Percentiles rank a stretch among this genome's conserved stretches.
Evolutionary conservation across 1,284 basidiomycete genomes (phyloP).

Genomic region (Ustilago loliicola): DNA sequence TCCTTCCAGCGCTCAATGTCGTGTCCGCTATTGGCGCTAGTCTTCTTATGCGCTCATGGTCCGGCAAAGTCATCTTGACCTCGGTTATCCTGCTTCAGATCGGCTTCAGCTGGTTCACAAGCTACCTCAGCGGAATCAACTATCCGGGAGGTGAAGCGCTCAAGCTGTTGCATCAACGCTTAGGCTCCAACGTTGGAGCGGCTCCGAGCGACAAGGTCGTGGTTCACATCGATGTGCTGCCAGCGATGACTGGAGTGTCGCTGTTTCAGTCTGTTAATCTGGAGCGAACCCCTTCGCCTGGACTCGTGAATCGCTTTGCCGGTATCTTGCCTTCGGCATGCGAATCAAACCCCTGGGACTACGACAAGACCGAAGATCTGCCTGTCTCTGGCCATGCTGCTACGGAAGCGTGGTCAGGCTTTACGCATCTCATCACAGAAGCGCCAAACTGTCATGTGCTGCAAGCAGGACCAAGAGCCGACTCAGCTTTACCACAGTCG

Average conservation of each 20-base stretch:
- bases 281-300: conserved; percentile 9
- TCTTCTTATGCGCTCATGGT: conserved; percentile 71
- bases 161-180: conserved; percentile 75
- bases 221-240: conserved; percentile 81
- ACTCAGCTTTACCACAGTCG: conserved; percentile 3
- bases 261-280: conserved; percentile 83
- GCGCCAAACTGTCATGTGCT: conserved; percentile 30
- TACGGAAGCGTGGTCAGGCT: conserved; percentile 29
- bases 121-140: conserved; percentile 79
- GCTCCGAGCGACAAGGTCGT: background rate
- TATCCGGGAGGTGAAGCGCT: conserved; percentile 92
- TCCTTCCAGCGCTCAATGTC: conserved; percentile 84
- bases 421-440: conserved; percentile 54
- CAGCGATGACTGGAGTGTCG: conserved; percentile 90
- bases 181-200: background rate
- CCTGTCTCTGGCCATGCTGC: conserved; percentile 18
- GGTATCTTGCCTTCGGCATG: conserved; percentile 13
- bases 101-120: conserved; percentile 67
- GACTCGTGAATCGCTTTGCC: conserved; percentile 10
- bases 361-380: conserved; percentile 65
- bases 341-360: conserved; percentile 37
- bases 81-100: conserved; percentile 28
- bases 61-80: conserved; percentile 7
- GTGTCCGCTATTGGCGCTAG: conserved; percentile 79
- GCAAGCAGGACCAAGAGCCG: background rate